A percentile compares a stretch with the other conserved stretches of the same genome.
These are phyloP conservation scores for Maudiozyma saulgeensis DNA, from an alignment of 805 yeast genomes.

Conservation along the genomic window DNA sequence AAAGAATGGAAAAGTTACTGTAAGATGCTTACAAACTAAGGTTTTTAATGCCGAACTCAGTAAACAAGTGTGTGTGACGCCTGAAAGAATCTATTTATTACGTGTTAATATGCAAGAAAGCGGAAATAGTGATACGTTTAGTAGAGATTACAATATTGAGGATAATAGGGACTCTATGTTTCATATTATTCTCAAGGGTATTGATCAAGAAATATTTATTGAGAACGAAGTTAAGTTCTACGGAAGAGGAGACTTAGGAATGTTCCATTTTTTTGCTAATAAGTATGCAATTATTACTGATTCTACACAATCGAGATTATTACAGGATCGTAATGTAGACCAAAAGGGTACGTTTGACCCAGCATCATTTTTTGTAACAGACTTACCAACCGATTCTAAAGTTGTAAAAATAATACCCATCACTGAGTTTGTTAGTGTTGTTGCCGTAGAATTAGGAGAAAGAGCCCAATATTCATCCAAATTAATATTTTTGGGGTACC, in stretches of 20 bases:
- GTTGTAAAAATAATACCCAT: background rate
- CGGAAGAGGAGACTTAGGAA: conserved; percentile 4
- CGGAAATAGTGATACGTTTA: background rate
- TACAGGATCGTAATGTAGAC: background rate
- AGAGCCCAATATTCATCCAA: background rate
- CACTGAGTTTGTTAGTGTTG: background rate
- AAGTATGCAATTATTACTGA: conserved; percentile 2
- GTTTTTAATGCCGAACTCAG: conserved; percentile 2
- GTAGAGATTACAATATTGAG: background rate
- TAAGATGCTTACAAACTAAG: conserved; percentile 3
- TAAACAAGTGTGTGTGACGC: conserved; percentile 3
- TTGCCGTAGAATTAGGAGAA: background rate
- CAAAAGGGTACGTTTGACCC: background rate
- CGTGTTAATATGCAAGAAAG: conserved; percentile 1
- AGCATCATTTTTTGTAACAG: background rate
- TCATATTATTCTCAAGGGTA: background rate
- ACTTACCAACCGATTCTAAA: background rate
- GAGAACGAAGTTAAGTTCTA: conserved; percentile 4
- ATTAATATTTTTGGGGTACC: background rate
- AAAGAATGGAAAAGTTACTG: conserved; percentile 8
- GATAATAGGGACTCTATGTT: background rate
- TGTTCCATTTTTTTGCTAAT: conserved; percentile 7
- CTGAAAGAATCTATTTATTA: conserved; percentile 5
- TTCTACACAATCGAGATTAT: background rate
- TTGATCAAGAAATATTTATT: conserved; percentile 1